phyloP scores from a whole-genome alignment of 2,329 filamentous ascomycete genomes.

The Cytospora mali region DNA sequence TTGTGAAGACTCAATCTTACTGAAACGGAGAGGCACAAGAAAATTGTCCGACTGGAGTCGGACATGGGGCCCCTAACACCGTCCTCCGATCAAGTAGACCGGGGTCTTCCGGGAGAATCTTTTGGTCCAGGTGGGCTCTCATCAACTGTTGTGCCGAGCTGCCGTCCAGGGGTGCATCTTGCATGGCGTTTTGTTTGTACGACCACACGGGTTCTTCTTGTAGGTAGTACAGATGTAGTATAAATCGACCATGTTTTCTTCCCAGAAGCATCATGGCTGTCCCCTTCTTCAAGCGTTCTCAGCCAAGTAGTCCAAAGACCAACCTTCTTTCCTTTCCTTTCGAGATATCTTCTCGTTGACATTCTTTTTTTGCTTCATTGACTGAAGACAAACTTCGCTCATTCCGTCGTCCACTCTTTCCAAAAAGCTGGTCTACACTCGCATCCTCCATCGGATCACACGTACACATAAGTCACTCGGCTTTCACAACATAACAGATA shows the following conservation, averaged over 20 bases:
- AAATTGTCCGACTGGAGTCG: too few species aligned
- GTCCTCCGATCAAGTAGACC: background rate
- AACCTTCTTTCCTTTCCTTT: slow-evolving; percentile 16
- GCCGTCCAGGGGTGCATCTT: background rate
- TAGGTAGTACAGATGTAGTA: background rate
- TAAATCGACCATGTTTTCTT: slow-evolving; percentile 15
- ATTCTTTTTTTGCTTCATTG: slow-evolving; percentile 28
- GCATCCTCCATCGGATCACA: background rate
- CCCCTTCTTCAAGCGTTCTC: slow-evolving; percentile 1
- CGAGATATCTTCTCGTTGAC: slow-evolving; percentile 19
- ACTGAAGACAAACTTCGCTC: slow-evolving; percentile 22
- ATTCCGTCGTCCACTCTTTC: slow-evolving; percentile 3
- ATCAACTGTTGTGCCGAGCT: background rate
- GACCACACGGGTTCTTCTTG: background rate
- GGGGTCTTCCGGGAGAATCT: background rate
- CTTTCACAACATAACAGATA: background rate
- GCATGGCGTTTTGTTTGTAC: background rate
- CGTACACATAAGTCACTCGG: background rate
- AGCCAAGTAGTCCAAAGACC: background rate
- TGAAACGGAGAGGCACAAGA: slow-evolving; percentile 20
- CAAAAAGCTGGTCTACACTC: slow-evolving; percentile 21
- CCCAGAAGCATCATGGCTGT: background rate
- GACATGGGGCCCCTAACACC: too few species aligned
- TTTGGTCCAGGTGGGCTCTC: background rate
- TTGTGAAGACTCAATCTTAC: slow-evolving; percentile 20